Evolutionary conservation across 169 alveolate species (phyloP).

Genomic region (Ichthyophthirius multifiliis): DNA sequence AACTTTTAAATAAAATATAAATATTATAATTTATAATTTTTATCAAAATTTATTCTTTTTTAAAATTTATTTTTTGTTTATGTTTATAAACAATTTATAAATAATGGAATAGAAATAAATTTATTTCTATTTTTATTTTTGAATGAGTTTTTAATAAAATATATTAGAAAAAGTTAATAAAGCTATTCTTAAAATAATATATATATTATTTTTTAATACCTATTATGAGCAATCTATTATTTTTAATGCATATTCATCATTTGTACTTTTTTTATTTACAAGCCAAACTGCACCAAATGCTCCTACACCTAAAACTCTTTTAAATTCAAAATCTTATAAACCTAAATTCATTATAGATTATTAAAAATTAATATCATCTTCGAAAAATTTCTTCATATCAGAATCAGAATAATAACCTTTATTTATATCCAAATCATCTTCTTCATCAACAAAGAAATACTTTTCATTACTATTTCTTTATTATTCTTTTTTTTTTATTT

Average conservation of each 20-base stretch:
- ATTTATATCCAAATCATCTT: background rate
- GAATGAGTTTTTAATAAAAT: too few species aligned
- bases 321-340: conserved; percentile 45
- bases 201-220: background rate
- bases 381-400: background rate
- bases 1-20: too few species aligned
- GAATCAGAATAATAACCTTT: background rate
- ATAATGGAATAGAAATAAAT: too few species aligned
- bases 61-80: too few species aligned
- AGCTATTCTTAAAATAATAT: background rate
- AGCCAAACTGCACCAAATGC: conserved; percentile 60
- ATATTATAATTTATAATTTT: too few species aligned
- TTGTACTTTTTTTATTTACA: conserved; percentile 38
- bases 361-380: background rate
- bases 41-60: too few species aligned
- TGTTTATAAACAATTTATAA: too few species aligned
- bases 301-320: conserved; percentile 45
- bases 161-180: background rate
- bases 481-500: too few species aligned
- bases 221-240: conserved; percentile 29
- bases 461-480: too few species aligned
- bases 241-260: conserved; percentile 49
- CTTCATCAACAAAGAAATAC: too few species aligned
- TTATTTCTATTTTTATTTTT: too few species aligned
- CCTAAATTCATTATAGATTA: conserved; percentile 26